Percentiles rank a stretch among this genome's conserved stretches.
phyloP scores from a whole-genome alignment of 2,329 filamentous ascomycete genomes.

The Calonectria pseudoreteaudii region DNA sequence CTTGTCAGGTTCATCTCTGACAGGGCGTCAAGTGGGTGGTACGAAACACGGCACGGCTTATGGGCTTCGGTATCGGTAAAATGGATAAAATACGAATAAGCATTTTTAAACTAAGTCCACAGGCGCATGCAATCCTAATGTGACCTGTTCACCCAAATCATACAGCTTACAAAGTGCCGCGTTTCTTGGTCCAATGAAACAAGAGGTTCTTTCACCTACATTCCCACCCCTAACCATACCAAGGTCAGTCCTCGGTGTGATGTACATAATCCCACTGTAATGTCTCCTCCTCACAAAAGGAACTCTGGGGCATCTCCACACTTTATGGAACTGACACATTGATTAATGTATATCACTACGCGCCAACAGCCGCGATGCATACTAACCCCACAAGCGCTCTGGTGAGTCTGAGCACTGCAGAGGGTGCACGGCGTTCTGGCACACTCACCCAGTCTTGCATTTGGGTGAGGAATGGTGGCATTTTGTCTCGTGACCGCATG shows the following conservation, averaged over 20 bases:
- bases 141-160: not conserved
- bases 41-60: not conserved
- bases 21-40: not conserved
- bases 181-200: not conserved
- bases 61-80: not conserved
- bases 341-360: not conserved
- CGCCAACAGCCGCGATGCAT: not conserved
- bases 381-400: not conserved
- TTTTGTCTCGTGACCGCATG: not conserved
- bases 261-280: not conserved
- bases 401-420: not conserved
- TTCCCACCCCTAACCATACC: not conserved
- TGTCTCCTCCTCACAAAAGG: not conserved
- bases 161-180: not conserved
- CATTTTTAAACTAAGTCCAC: not conserved
- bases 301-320: not conserved
- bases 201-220: not conserved
- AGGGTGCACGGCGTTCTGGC: not conserved
- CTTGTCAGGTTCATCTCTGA: not conserved
- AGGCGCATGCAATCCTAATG: not conserved
- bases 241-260: not conserved
- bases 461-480: slow-evolving; percentile 1
- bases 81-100: not conserved
- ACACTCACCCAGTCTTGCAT: not conserved
- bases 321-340: not conserved